phyloP scores from a whole-genome alignment of 1,284 basidiomycete species.

The Rhodotorula mucilaginosa region DNA sequence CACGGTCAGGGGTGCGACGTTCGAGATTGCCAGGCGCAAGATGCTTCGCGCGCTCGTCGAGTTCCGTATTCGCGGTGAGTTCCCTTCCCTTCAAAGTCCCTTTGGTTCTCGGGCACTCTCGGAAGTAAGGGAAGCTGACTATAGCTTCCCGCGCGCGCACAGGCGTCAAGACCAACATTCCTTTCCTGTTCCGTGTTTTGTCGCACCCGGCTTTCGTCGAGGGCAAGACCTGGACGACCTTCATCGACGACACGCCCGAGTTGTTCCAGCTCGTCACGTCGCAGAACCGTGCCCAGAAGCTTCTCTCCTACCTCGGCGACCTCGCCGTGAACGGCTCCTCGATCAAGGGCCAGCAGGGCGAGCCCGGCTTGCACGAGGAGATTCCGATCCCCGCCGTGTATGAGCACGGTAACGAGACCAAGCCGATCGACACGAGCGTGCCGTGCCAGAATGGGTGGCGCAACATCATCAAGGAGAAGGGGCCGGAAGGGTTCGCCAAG shows the following conservation, averaged over 20 bases:
- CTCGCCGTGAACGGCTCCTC: conserved; percentile 96
- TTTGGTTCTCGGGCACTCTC: neutral
- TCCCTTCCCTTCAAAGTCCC: no score
- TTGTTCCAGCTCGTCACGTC: conserved; percentile 97
- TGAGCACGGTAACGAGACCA: conserved; percentile 70
- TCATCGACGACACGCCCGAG: conserved; percentile 98
- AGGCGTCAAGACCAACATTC: conserved; percentile 82
- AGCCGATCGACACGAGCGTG: conserved; percentile 72
- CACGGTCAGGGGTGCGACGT: conserved; percentile 92
- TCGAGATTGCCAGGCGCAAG: conserved; percentile 96
- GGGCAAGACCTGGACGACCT: conserved; percentile 98
- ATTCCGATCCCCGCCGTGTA: conserved; percentile 78
- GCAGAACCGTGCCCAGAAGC: conserved; percentile 97
- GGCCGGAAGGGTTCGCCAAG: conserved; percentile 97
- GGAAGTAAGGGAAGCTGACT: conserved; percentile 20
- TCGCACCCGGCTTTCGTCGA: conserved; percentile 97
- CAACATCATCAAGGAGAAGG: conserved; percentile 97
- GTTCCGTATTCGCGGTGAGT: conserved; percentile 89
- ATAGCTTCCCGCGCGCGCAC: neutral
- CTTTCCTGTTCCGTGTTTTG: conserved; percentile 95
- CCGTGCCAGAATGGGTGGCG: conserved; percentile 93
- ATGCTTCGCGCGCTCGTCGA: conserved; percentile 98
- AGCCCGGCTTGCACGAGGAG: conserved; percentile 90
- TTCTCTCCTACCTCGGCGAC: conserved; percentile 95
- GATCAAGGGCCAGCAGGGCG: conserved; percentile 81